Evolutionary conservation across 768 basidiomycete species (phyloP).

Genomic region (Asterophora lycoperdoides): DNA sequence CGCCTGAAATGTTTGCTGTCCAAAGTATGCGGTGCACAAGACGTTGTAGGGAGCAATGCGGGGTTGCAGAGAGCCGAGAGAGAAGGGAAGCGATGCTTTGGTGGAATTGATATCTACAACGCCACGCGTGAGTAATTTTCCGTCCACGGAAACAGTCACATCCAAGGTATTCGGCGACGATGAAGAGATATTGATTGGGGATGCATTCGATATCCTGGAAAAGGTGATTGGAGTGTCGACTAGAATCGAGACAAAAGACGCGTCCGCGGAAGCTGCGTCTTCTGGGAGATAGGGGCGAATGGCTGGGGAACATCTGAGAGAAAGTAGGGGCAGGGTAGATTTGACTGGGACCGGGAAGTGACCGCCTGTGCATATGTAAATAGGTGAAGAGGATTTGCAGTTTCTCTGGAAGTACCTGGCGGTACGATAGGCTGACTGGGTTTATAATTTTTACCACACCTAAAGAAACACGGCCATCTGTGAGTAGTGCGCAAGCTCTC

Average conservation of each 20-base stretch:
- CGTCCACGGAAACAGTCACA: conserved; percentile 45
- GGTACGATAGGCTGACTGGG: conserved; percentile 34
- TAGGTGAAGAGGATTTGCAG: neutral
- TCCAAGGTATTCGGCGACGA: conserved; percentile 25
- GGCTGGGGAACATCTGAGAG: conserved; percentile 54
- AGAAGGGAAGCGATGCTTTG: conserved; percentile 46
- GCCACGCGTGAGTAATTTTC: conserved; percentile 39
- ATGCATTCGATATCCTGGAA: conserved; percentile 43
- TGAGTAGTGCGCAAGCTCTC: conserved; percentile 14
- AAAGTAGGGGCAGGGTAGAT: conserved; percentile 42
- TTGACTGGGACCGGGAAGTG: conserved; percentile 38
- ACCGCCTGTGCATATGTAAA: conserved; percentile 27
- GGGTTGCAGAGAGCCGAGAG: conserved; percentile 42
- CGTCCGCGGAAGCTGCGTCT: conserved; percentile 31
- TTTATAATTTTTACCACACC: conserved; percentile 59
- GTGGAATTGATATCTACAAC: conserved; percentile 48
- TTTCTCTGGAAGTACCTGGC: conserved; percentile 32
- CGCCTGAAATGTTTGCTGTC: conserved; percentile 40
- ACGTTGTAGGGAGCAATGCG: conserved; percentile 34
- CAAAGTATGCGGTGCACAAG: conserved; percentile 35
- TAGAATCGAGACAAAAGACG: conserved; percentile 41
- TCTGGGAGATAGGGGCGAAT: conserved; percentile 58
- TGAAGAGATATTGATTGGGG: conserved; percentile 31
- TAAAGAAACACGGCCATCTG: conserved; percentile 20
- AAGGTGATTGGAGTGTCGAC: conserved; percentile 50